Evolutionary conservation across 1,284 basidiomycete species (phyloP).

Genomic region (Cystobasidium pallidum): DNA sequence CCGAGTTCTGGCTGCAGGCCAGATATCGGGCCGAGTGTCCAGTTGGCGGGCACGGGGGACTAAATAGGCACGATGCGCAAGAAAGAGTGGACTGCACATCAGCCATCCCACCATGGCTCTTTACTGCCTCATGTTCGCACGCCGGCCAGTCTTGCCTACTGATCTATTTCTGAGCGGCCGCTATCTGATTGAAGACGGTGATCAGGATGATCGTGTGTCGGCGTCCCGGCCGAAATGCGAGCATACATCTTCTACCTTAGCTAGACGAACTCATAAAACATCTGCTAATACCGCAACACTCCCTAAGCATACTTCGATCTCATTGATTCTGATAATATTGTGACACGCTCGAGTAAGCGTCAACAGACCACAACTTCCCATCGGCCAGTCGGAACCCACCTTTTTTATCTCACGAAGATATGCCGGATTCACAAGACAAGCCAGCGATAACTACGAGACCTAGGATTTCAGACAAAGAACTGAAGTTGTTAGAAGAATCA

Average conservation of each 20-base stretch:
- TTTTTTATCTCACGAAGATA: neutral
- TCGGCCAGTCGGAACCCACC: neutral
- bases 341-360: no score
- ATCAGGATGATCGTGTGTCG: neutral
- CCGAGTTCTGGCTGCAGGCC: neutral
- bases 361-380: no score
- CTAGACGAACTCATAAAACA: no score
- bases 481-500: conserved; percentile 12
- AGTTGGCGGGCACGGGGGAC: neutral
- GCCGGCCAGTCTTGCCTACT: neutral
- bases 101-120: no score
- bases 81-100: no score
- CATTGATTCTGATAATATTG: no score
- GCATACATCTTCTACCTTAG: no score
- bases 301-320: no score
- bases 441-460: neutral
- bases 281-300: no score
- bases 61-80: no score
- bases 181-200: conserved; percentile 4
- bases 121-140: neutral
- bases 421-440: conserved; percentile 2
- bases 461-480: conserved; percentile 10
- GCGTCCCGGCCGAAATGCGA: no score
- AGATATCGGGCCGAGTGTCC: no score
- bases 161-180: neutral